phyloP scores from a whole-genome alignment of 2,329 filamentous ascomycete genomes.

The Exophiala alcalophila region DNA sequence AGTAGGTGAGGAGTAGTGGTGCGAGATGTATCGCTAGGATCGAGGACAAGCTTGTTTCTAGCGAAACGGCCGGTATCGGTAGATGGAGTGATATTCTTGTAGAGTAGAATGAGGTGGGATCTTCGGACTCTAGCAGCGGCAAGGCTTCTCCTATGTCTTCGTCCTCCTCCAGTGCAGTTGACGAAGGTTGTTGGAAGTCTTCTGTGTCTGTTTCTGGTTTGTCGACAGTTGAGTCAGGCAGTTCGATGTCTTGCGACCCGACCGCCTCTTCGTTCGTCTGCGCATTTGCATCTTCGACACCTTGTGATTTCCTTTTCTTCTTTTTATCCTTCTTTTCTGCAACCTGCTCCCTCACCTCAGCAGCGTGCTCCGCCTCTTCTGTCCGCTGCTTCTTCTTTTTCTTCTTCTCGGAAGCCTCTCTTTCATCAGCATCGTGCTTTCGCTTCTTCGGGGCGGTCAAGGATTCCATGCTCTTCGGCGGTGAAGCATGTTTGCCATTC shows the following conservation, averaged over 20 bases:
- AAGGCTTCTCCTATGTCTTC: slow-evolving; percentile 5
- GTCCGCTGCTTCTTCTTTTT: slow-evolving; percentile 18
- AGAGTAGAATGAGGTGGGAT: slow-evolving; percentile 26
- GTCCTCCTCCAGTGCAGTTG: slow-evolving; percentile 2
- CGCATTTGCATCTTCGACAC: slow-evolving; percentile 9
- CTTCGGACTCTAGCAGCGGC: slow-evolving; percentile 20
- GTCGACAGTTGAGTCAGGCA: slow-evolving; percentile 9
- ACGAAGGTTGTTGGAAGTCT: slow-evolving; percentile 1
- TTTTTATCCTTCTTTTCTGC: slow-evolving; percentile 17
- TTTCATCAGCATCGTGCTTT: slow-evolving; percentile 24
- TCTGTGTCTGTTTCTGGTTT: slow-evolving; percentile 3
- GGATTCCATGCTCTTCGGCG: not conserved
- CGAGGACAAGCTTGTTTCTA: slow-evolving; percentile 53
- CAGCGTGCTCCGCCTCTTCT: slow-evolving; percentile 2
- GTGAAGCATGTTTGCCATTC: slow-evolving; percentile 6
- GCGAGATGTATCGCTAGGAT: slow-evolving; percentile 61
- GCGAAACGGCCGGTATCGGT: slow-evolving; percentile 56
- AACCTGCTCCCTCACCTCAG: not conserved
- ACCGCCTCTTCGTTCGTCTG: slow-evolving; percentile 4
- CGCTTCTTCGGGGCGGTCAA: slow-evolving; percentile 23
- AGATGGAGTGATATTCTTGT: slow-evolving; percentile 57
- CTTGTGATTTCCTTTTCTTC: slow-evolving; percentile 21
- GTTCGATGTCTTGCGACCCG: slow-evolving; percentile 19
- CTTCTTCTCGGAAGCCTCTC: slow-evolving; percentile 23
- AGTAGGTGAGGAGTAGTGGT: slow-evolving; percentile 62